A percentile compares a stretch with the other conserved stretches of the same genome.
Conservation (phyloP, 176 grass and related monocot species). For the sorghum (Sorghum bicolor) region Sorghum_bicolor_NCBIv3 NC_012870.2:68235501-68236000, state of each 20-base stretch:
- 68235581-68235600: not conserved
- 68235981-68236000: not conserved
- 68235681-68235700: conserved; percentile 72
- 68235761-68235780: conserved; percentile 66
- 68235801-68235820: conserved; percentile 88
- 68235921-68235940: not conserved
- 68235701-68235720: conserved; percentile 80
- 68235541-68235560: not conserved
- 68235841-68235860: conserved; percentile 74
- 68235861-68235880: conserved; percentile 79
- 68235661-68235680: conserved; percentile 36
- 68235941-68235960: not conserved
- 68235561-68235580: not conserved
- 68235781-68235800: conserved; percentile 69
- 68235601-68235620: too few relatives aligned
- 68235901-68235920: not conserved
- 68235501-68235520: not conserved
- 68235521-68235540: not conserved
- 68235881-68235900: conserved; percentile 41
- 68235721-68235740: conserved; percentile 74
- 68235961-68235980: not conserved
- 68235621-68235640: not conserved
- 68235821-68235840: conserved; percentile 87
- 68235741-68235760: conserved; percentile 54
- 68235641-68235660: not conserved